Percentiles rank a stretch among this genome's conserved stretches.
phyloP scores from a whole-genome alignment of 2,329 filamentous ascomycete genomes.

The Lachnellula willkommii region DNA sequence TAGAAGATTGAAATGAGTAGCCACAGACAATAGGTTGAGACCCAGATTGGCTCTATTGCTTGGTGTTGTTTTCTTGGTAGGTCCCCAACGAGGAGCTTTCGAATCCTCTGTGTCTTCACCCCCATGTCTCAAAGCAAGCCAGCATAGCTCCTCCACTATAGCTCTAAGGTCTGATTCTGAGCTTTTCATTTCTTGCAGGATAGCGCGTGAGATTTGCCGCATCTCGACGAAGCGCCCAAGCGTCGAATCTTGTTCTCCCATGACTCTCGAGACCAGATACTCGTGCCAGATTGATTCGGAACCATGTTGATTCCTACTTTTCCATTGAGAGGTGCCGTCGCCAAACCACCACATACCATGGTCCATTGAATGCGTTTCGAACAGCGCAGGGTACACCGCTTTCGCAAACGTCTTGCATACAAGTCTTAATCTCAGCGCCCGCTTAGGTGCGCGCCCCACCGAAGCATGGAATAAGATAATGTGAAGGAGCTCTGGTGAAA shows the following conservation, averaged over 20 bases:
- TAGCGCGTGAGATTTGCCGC: background rate
- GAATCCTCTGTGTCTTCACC: background rate
- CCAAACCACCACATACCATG: background rate
- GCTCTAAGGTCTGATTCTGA: background rate
- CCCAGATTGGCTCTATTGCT: background rate
- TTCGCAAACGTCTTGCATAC: background rate
- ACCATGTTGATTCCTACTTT: background rate
- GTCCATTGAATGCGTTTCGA: constrained; percentile 1
- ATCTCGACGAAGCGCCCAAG: background rate
- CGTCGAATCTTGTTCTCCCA: background rate
- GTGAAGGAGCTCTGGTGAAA: background rate
- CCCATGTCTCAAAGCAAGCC: constrained; percentile 1
- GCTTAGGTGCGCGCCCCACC: background rate
- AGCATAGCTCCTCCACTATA: background rate
- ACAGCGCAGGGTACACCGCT: background rate
- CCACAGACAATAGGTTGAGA: background rate
- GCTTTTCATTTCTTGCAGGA: background rate
- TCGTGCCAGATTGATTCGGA: background rate
- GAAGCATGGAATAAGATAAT: background rate
- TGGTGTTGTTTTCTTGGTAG: background rate
- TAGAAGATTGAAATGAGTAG: background rate
- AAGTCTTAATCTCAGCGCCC: background rate
- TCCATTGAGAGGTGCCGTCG: background rate
- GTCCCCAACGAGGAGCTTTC: background rate
- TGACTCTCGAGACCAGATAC: background rate